Evolutionary conservation across 306 rosid genomes (phyloP).

Genomic region (Begonia peltatifolia): DNA sequence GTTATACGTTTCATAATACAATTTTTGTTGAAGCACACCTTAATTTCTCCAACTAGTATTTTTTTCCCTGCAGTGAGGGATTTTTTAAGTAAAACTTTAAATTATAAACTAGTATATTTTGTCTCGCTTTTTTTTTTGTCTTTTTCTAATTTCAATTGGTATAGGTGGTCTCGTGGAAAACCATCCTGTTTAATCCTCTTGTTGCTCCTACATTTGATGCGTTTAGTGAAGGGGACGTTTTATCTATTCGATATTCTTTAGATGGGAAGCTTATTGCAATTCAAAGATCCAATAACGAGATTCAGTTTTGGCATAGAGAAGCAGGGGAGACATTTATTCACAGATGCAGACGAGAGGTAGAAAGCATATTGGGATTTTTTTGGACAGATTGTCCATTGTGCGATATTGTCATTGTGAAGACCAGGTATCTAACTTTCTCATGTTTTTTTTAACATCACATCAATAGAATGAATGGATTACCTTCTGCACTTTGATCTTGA

Average conservation of each 20-base stretch:
- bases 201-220: conserved; percentile 49
- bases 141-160: background rate
- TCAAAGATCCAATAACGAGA: conserved; percentile 63
- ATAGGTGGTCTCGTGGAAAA: conserved; percentile 90
- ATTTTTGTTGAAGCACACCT: background rate
- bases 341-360: conserved; percentile 70
- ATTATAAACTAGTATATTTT: too few relatives aligned
- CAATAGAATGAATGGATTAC: too few relatives aligned
- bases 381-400: conserved; percentile 88
- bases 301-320: conserved; percentile 71
- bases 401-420: conserved; percentile 75
- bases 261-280: conserved; percentile 67
- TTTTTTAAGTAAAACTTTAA: too few relatives aligned
- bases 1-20: conserved; percentile 20
- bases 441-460: background rate
- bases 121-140: too few relatives aligned
- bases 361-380: conserved; percentile 82
- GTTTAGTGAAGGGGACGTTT: conserved; percentile 68
- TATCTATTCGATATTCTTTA: conserved; percentile 74
- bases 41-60: background rate
- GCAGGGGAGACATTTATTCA: conserved; percentile 64
- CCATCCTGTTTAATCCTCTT: conserved; percentile 55
- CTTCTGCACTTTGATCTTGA: too few relatives aligned
- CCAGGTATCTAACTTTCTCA: conserved; percentile 38
- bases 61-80: too few relatives aligned